phyloP scores from a whole-genome alignment of 192 early-diverging fungal genomes.

The Backusella macrospora region DNA sequence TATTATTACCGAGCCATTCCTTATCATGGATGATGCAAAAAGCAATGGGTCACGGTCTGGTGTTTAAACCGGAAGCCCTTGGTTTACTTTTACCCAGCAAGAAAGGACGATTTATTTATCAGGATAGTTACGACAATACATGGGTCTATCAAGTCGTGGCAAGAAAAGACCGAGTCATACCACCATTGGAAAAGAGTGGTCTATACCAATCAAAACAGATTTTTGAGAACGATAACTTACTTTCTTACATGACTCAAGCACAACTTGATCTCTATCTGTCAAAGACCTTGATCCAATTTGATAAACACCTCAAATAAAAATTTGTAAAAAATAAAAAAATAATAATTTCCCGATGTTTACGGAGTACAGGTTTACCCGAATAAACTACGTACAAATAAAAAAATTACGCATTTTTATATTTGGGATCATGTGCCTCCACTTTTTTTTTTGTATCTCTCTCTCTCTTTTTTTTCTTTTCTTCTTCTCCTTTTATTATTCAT shows the following conservation, averaged over 20 bases:
- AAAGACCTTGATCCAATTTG: constrained; percentile 8
- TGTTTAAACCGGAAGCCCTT: constrained; percentile 13
- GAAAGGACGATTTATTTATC: neutral
- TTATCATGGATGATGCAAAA: constrained; percentile 28
- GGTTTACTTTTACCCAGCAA: neutral
- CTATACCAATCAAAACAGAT: neutral
- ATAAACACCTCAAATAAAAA: neutral
- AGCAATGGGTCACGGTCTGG: constrained; percentile 17
- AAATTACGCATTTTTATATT: neutral
- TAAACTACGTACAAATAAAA: neutral
- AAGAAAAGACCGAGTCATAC: constrained; percentile 27
- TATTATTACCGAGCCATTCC: constrained; percentile 20
- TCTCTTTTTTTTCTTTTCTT: neutral
- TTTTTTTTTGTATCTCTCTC: too few relatives aligned
- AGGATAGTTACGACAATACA: constrained; percentile 20
- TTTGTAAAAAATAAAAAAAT: neutral
- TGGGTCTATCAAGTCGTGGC: constrained; percentile 13
- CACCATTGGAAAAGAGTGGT: neutral
- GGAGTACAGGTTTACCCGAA: neutral
- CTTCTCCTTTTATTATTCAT: neutral
- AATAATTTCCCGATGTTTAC: neutral
- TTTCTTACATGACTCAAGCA: constrained; percentile 2
- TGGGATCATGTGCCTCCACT: neutral
- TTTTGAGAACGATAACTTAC: neutral
- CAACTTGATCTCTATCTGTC: constrained; percentile 16